Evolutionary conservation across 768 basidiomycete genomes (phyloP), one percentile per base, ranked within the genome.

Genomic region (Hortiboletus flavorubellus): DNA sequence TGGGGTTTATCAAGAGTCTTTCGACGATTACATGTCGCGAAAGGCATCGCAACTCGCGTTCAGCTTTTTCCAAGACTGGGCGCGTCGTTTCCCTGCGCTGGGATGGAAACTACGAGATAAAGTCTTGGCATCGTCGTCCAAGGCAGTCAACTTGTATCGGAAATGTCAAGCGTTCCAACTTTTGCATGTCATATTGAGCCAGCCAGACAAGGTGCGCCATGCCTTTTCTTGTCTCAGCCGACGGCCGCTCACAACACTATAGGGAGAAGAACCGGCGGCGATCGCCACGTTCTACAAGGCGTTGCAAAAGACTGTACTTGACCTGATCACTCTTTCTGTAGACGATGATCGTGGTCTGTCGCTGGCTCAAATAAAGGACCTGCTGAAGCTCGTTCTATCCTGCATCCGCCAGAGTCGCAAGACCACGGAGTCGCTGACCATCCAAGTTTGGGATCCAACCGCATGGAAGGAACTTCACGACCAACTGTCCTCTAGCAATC

Each of bases 11-110:
- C 77, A 75, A 46, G 72, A 73, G 59, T 91, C 91, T 0, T 69
- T 95, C 14, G 65, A 73, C 16, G 91, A 96, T 68, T 95, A 91
- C 64, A 75, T 87, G 55, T 84, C 82, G 7, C 82, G 91, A 55
- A 97, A 96, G 74, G 81, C 84, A 42, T 94, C 92, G 4, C 76
- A 80, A 30, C 77, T 95, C 43, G 86, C 87, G 62, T 68, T 80
- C 5, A 72, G 68, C 44, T 94, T 94, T 75, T 87, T 98, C 76
- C 77, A 83, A 45, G 89, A 92, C 51, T 89, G 89, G 66, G 76
- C 89, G 55, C 79, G 79, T 18, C 84, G 89, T 38, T 81, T 81
- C 69, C 84, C 90, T 0, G 53, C 68, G 4, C 72, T 78, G 14
- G 89, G 81, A 18, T 93, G 92, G 89, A 67, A 60, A 35, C 69